These are phyloP conservation scores for Lophium mytilinum DNA, from an alignment of 495 filamentous ascomycete species.

Conservation along the genomic window DNA sequence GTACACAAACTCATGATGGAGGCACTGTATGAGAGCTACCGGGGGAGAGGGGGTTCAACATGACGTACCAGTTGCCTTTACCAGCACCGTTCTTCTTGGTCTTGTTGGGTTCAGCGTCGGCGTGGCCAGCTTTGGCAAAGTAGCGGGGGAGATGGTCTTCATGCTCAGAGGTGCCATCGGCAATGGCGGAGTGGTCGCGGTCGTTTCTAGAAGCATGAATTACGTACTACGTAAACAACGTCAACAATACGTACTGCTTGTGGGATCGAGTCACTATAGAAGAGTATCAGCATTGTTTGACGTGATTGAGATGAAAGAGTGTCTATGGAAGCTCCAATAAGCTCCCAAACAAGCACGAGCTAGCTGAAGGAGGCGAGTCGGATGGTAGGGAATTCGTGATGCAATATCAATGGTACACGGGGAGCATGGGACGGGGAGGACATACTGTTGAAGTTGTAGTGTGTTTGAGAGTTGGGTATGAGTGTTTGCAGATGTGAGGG, in stretches of 20 bases:
- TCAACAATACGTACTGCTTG: slow-evolving; percentile 45
- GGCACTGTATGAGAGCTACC: too few relatives aligned
- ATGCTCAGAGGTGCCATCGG: slow-evolving; percentile 52
- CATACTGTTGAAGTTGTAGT: slow-evolving; percentile 15
- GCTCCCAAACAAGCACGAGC: neutral
- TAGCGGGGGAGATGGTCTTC: slow-evolving; percentile 76
- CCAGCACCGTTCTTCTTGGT: slow-evolving; percentile 94
- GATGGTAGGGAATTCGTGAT: too few relatives aligned
- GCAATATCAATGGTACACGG: neutral
- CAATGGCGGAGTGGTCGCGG: slow-evolving; percentile 67
- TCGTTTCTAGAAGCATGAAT: slow-evolving; percentile 44
- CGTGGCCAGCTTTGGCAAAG: slow-evolving; percentile 81
- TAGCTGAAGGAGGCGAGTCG: neutral
- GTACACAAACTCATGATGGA: too few relatives aligned
- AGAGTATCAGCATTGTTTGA: slow-evolving; percentile 1
- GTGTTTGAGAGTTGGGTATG: slow-evolving; percentile 7
- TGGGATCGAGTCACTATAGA: slow-evolving; percentile 83
- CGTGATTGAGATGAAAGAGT: neutral
- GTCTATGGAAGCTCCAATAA: slow-evolving; percentile 1
- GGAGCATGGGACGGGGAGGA: neutral
- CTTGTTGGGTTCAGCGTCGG: slow-evolving; percentile 79
- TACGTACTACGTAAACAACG: too few relatives aligned
- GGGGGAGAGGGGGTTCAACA: neutral
- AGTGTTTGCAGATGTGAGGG: slow-evolving; percentile 7
- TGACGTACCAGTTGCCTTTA: slow-evolving; percentile 82